These are phyloP conservation scores for Tylopilus vinaceipallidus DNA, from an alignment of 768 basidiomycete species.

Conservation along the genomic window DNA sequence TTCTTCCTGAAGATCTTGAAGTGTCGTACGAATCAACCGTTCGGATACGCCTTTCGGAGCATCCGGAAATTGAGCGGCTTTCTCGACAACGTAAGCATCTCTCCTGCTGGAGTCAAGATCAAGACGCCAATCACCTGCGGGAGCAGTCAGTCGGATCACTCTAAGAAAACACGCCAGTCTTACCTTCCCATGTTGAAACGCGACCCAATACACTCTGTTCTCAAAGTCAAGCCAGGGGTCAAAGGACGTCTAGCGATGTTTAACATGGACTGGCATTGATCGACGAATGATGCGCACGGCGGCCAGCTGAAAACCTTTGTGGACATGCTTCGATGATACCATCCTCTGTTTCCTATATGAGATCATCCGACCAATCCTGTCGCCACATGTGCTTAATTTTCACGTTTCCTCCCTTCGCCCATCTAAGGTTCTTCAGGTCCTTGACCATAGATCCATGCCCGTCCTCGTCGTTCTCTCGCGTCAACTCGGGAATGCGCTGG, in stretches of 20 bases:
- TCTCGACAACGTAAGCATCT: conserved; percentile 53
- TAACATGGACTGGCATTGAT: neutral
- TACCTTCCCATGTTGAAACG: conserved; percentile 32
- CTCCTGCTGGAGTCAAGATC: conserved; percentile 49
- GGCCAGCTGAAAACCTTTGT: conserved; percentile 58
- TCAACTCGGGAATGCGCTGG: conserved; percentile 41
- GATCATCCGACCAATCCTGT: conserved; percentile 41
- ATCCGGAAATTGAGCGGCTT: conserved; percentile 50
- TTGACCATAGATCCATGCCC: conserved; percentile 44
- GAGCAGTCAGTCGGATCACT: neutral
- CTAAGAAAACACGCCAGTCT: neutral
- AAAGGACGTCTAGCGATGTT: conserved; percentile 37
- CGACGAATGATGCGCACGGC: conserved; percentile 30
- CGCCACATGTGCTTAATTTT: conserved; percentile 43
- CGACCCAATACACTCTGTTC: conserved; percentile 59
- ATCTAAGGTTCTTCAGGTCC: conserved; percentile 58
- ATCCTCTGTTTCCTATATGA: conserved; percentile 46
- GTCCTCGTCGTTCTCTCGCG: conserved; percentile 35
- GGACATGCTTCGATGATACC: conserved; percentile 56
- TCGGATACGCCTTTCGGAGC: conserved; percentile 57
- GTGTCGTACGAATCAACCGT: conserved; percentile 45
- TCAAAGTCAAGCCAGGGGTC: conserved; percentile 55
- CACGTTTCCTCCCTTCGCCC: conserved; percentile 55
- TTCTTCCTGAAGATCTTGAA: conserved; percentile 42
- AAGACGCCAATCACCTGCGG: conserved; percentile 44